Percentiles rank a stretch among this genome's conserved stretches.
Evolutionary conservation across 495 filamentous ascomycete species (phyloP).

Genomic region (Talaromyces trachyspermus): DNA sequence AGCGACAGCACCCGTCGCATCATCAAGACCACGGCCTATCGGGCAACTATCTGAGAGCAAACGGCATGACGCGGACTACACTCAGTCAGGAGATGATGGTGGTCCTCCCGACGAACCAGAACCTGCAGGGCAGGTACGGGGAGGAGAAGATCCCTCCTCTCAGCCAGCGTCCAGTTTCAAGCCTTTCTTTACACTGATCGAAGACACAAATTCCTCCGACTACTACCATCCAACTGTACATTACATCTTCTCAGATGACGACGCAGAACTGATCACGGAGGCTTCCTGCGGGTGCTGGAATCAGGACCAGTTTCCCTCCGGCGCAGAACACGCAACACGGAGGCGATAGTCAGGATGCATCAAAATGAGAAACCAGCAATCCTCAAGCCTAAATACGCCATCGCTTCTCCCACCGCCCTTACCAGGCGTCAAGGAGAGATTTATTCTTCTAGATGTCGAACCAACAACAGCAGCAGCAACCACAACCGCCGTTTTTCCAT

Average conservation of each 20-base stretch:
- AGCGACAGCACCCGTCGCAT: not conserved
- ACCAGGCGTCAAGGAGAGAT: constrained; percentile 35
- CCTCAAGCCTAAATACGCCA: constrained; percentile 12
- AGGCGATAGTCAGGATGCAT: not conserved
- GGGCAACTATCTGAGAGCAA: constrained; percentile 10
- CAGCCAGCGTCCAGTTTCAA: constrained; percentile 23
- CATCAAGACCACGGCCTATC: constrained; percentile 16
- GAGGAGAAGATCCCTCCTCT: constrained; percentile 10
- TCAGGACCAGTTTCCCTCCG: constrained; percentile 11
- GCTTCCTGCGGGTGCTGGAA: constrained; percentile 39
- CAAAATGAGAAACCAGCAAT: constrained; percentile 1
- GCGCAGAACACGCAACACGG: not conserved
- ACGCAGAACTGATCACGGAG: constrained; percentile 54
- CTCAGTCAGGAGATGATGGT: not conserved
- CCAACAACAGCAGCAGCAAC: constrained; percentile 9
- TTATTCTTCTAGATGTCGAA: constrained; percentile 37
- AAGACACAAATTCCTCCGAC: constrained; percentile 35
- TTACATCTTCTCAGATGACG: constrained; percentile 85
- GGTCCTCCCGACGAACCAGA: too few relatives aligned
- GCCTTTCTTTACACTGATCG: constrained; percentile 49
- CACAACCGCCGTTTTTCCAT: constrained; percentile 6
- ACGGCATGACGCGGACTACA: not conserved
- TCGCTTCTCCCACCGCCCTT: constrained; percentile 31
- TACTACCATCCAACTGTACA: constrained; percentile 75
- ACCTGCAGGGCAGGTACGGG: too few relatives aligned